Percentiles rank a stretch among this genome's conserved stretches.
Conservation (phyloP, 140 eudicot species). For the Flaveria floridana region DNA sequence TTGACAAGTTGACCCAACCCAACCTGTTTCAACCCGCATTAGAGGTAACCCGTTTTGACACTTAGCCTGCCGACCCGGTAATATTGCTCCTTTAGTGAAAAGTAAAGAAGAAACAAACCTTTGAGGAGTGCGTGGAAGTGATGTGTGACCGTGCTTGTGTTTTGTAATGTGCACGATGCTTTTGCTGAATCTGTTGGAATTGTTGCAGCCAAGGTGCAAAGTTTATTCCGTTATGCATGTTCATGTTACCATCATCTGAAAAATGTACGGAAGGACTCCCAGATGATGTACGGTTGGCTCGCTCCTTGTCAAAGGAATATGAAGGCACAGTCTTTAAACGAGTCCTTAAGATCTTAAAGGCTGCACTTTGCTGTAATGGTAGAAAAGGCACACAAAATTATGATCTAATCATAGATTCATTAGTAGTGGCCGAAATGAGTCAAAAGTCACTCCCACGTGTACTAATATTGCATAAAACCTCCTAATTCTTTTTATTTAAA, state of each 20-base stretch:
- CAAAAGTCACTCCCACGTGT: background rate
- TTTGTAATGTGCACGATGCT: slow-evolving; percentile 64
- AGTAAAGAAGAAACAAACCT: slow-evolving; percentile 43
- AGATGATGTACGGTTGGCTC: slow-evolving; percentile 42
- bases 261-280: slow-evolving; percentile 26
- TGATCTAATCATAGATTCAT: slow-evolving; percentile 6
- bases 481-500: background rate
- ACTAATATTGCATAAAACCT: background rate
- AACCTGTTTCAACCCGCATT: background rate
- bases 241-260: slow-evolving; percentile 50
- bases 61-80: background rate
- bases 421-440: background rate
- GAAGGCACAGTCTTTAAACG: slow-evolving; percentile 87
- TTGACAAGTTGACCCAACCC: background rate
- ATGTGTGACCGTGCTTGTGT: slow-evolving; percentile 44
- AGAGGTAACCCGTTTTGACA: background rate
- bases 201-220: slow-evolving; percentile 64
- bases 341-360: slow-evolving; percentile 85
- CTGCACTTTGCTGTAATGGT: slow-evolving; percentile 76
- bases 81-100: slow-evolving; percentile 1
- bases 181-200: slow-evolving; percentile 74
- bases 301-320: slow-evolving; percentile 61
- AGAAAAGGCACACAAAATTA: background rate
- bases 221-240: slow-evolving; percentile 58
- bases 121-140: slow-evolving; percentile 48